Evolutionary conservation across 768 basidiomycete species (phyloP).

Genomic region (Lepiota subincarnata): DNA sequence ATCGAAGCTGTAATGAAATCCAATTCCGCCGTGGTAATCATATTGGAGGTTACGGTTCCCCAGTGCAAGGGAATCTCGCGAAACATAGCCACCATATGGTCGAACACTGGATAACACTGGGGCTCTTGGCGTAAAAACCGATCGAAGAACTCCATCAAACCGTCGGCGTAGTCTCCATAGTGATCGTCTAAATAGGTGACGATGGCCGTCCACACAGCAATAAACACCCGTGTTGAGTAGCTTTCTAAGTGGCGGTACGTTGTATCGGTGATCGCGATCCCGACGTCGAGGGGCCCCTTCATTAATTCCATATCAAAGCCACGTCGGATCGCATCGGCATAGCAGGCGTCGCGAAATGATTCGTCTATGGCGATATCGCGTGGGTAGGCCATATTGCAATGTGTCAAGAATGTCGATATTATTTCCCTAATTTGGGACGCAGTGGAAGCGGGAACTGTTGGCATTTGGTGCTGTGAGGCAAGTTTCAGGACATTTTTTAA

Average conservation of each 20-base stretch:
- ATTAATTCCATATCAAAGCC: not conserved
- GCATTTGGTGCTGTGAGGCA: too few species aligned
- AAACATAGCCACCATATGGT: not conserved
- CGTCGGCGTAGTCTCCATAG: not conserved
- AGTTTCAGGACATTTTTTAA: too few species aligned
- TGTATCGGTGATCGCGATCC: not conserved
- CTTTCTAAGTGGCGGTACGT: not conserved
- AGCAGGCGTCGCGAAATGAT: not conserved
- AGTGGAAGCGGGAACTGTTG: too few species aligned
- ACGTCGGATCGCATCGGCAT: not conserved
- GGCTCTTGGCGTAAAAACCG: not conserved
- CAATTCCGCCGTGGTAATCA: not conserved
- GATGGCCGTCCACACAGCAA: not conserved
- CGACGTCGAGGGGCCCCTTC: not conserved
- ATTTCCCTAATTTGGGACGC: not conserved
- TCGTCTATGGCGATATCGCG: not conserved
- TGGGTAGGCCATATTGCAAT: not conserved
- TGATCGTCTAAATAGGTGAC: not conserved
- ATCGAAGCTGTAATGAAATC: slow-evolving; percentile 1
- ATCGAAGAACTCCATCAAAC: not conserved
- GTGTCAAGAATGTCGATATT: not conserved
- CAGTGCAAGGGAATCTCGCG: not conserved
- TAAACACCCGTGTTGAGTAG: not conserved
- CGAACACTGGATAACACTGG: not conserved
- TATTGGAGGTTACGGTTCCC: not conserved